Percentiles rank a stretch among this genome's conserved stretches.
phyloP scores from a whole-genome alignment of 176 grass and related monocot genomes.

The Hsuehochloa calcarea region DNA sequence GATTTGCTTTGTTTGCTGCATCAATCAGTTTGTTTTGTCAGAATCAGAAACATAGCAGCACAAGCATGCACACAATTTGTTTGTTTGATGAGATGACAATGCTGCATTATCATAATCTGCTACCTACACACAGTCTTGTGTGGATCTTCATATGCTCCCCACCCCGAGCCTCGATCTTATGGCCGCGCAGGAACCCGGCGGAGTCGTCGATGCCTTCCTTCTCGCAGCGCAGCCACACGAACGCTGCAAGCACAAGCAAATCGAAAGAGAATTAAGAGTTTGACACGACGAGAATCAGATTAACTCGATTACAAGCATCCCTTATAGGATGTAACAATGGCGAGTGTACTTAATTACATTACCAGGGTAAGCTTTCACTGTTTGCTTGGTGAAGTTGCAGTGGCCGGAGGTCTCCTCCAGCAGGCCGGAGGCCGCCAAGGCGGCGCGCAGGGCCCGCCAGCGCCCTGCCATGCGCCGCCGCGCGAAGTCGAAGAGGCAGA shows the following conservation, averaged over 20 bases:
- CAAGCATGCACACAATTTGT: not conserved
- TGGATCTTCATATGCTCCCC: not conserved
- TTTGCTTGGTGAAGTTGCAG: slow-evolving; percentile 43
- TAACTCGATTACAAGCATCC: not conserved
- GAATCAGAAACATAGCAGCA: not conserved
- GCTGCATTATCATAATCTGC: not conserved
- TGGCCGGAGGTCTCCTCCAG: slow-evolving; percentile 12
- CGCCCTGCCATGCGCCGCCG: slow-evolving; percentile 24
- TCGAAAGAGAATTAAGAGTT: not conserved
- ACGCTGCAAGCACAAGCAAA: not conserved
- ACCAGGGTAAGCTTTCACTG: slow-evolving; percentile 5
- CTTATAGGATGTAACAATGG: not conserved
- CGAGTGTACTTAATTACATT: not conserved
- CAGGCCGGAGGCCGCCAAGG: slow-evolving; percentile 7
- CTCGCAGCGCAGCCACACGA: slow-evolving; percentile 53
- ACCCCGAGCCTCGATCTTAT: slow-evolving; percentile 31
- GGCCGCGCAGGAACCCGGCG: slow-evolving; percentile 30
- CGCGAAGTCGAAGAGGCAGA: slow-evolving; percentile 43
- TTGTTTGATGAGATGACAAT: not conserved
- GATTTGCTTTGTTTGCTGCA: no score
- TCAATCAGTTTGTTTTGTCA: no score
- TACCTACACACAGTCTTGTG: not conserved
- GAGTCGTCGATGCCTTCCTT: slow-evolving; percentile 27
- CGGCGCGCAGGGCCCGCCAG: slow-evolving; percentile 37
- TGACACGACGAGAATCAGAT: not conserved